Evolutionary conservation across 1,284 basidiomycete species (phyloP), one percentile per base, ranked within the genome.

Genomic region (Austroboletus niveus): DNA sequence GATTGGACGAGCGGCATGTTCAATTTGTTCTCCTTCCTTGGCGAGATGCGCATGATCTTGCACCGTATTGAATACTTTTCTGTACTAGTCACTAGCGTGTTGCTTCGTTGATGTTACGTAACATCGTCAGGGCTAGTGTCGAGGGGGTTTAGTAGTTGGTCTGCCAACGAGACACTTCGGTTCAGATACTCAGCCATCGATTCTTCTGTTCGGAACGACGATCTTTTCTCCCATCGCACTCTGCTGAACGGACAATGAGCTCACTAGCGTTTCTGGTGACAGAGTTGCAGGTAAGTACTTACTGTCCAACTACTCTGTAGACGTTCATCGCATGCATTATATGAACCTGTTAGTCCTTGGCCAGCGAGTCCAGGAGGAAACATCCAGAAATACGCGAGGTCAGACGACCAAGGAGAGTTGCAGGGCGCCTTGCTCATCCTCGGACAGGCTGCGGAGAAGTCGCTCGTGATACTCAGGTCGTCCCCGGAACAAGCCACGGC

Each of bases 381-480:
- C 84, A 94, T 65, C 85, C 89, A 14, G 89, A 93, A 64, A 87
- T 93, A 57, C 84, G 85, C 59, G 89, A 93, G 77, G 90, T 90
- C 43, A 55, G 45, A 38, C 15, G 22, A 46, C 27, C 5, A 1
- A 12, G 2, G 12, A 12, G 30, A 12, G 12, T 14, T 42, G 27
- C 20, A n/a, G 38, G 12, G 6, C 7, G 11, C 40, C 12, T 34
- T 42, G 42, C 48, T 54, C 40, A 62, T 49, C 17, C 17, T 31
- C 36, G 2, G 22, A 61, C 53, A 88, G 84, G 92, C 92, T 29
- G 87, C 90, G 34, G 92, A 95, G 70, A 89, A 87, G 61, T 92
- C 92, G 0, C 69, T 95, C 34, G 80, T 87, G 8, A 84, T 93
- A 15, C 74, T 94, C n/a, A 78, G 84, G 53, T 76, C 82, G 15